phyloP scores from a whole-genome alignment of 2,329 filamentous ascomycete genomes.

The Penicillium sp. region DNA sequence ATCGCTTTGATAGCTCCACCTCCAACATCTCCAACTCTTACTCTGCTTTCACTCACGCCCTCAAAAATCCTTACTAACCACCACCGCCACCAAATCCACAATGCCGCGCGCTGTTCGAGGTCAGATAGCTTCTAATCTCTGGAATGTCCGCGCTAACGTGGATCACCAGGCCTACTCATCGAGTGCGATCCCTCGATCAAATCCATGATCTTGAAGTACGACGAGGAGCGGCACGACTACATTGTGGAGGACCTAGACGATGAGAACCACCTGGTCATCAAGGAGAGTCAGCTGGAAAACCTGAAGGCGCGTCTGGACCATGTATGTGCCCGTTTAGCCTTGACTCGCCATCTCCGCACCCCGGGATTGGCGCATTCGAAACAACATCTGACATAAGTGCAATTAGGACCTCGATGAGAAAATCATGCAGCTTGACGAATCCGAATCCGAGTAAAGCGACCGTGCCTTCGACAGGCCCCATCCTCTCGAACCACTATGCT shows the following conservation, averaged over 20 bases:
- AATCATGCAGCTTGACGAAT: slow-evolving; percentile 49
- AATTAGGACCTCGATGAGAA: slow-evolving; percentile 48
- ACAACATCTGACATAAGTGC: background rate
- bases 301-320: slow-evolving; percentile 44
- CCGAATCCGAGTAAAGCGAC: slow-evolving; percentile 41
- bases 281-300: slow-evolving; percentile 46
- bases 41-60: background rate
- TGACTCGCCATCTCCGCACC: background rate
- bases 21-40: background rate
- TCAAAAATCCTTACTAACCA: background rate
- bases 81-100: background rate
- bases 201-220: slow-evolving; percentile 50
- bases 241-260: slow-evolving; percentile 51
- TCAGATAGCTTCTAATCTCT: slow-evolving; percentile 7
- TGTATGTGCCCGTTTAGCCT: slow-evolving; percentile 27
- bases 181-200: slow-evolving; percentile 52
- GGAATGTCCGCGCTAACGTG: background rate
- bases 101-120: slow-evolving; percentile 46
- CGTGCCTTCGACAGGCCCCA: background rate
- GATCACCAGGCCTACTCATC: slow-evolving; percentile 42
- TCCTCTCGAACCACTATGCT: background rate
- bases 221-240: slow-evolving; percentile 48
- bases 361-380: background rate
- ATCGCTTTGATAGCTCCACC: background rate
- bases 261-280: slow-evolving; percentile 47